phyloP scores from a whole-genome alignment of 169 alveolate species.

The Eimeria falciformis region DNA sequence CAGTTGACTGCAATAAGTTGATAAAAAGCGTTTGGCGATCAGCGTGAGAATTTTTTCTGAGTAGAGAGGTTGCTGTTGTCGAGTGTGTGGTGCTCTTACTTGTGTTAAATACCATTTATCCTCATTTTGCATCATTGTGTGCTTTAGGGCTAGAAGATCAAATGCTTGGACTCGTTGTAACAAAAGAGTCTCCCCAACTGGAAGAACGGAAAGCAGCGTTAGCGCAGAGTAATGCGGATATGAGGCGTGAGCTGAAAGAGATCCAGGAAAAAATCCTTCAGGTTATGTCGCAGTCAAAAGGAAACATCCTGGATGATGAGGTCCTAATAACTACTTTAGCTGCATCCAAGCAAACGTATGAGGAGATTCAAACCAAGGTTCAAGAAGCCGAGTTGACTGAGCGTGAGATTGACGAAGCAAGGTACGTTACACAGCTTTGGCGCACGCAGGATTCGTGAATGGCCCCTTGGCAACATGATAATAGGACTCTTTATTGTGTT shows the following conservation, averaged over 20 bases:
- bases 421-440: slow-evolving; percentile 25
- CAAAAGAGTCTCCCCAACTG: slow-evolving; percentile 93
- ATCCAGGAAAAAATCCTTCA: slow-evolving; percentile 94
- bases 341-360: slow-evolving; percentile 94
- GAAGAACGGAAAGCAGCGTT: slow-evolving; percentile 92
- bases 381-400: slow-evolving; percentile 91
- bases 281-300: slow-evolving; percentile 82
- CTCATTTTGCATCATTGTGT: neutral
- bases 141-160: slow-evolving; percentile 93
- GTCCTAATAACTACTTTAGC: slow-evolving; percentile 95
- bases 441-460: neutral
- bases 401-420: slow-evolving; percentile 92
- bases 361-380: slow-evolving; percentile 93
- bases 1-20: neutral
- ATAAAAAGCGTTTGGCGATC: too few species aligned
- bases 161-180: slow-evolving; percentile 94
- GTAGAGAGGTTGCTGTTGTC: too few species aligned
- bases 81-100: too few species aligned
- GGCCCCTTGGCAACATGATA: too few species aligned
- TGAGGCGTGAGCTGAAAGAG: slow-evolving; percentile 88
- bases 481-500: neutral
- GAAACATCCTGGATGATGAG: slow-evolving; percentile 95
- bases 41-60: too few species aligned
- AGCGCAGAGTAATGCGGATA: slow-evolving; percentile 90
- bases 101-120: too few species aligned